Base-by-base conservation (phyloP, 2,329 filamentous ascomycete genomes). In the Colletotrichum gloeosporioides region DNA sequence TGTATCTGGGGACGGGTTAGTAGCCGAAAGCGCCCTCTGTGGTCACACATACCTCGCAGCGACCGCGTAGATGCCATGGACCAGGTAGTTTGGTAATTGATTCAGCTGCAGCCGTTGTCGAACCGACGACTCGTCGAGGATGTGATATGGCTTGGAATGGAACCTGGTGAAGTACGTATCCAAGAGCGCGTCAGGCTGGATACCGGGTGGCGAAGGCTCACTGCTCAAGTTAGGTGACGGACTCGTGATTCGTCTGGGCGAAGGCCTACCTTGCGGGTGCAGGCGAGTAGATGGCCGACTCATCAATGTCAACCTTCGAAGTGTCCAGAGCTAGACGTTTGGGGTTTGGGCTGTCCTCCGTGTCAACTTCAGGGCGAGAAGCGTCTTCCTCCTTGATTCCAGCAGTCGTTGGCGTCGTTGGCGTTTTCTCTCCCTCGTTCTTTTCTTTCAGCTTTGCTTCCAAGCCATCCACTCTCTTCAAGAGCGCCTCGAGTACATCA, bases 401-500 rank as follows among this genome's bases (percentile, higher is more conserved):
- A 22, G 75, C 75, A 31, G 81, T 82, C 18, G 75, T 68, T 32
- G 77, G 59, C 44, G 77, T 79, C 22, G 77, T 77, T 10, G 80
- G 78, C 2, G 78, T 76, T 61, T 79, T 80, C 32, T 86, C 84
- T 59, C 81, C 84, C 13, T 84, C 83, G 79, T 92, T 92, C 80
- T 93, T 92, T 78, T 94, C 92, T 82, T 95, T 95, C 53, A 98
- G 88, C 77, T 93, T 92, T 81, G 94, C 95, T 83, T 98, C 95
- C 67, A 98, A 87, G 2, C 95, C 95, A 83, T 98, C 95, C 3
- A 98, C 95, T 69, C 95, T 91, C 84, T 96, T 98, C 75, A 98
- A 82, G 10, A 98, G 87, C 2, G 95, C 95, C 83, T 98, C 95
- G 36, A 98, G 88, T 6, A 98, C 95, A 83, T 98, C 95, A 32